Percentiles rank a stretch among this genome's conserved stretches.
phyloP scores from a whole-genome alignment of 2,329 filamentous ascomycete species.

The Neonectria magnoliae region DNA sequence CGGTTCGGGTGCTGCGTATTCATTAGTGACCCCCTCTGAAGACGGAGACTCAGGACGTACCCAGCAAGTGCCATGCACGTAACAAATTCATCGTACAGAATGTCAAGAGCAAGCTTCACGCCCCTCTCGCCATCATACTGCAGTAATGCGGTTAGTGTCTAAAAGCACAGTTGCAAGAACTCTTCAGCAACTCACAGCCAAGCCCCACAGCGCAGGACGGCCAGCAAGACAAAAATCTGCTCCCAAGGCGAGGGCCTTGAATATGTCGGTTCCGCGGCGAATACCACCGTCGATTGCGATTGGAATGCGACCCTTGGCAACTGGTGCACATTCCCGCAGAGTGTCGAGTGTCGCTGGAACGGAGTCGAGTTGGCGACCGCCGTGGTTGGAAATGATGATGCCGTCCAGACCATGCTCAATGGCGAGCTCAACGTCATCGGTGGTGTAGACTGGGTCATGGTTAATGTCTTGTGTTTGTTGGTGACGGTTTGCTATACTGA shows the following conservation, averaged over 20 bases:
- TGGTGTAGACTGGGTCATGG: slow-evolving; percentile 36
- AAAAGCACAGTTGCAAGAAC: background rate
- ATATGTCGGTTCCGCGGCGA: slow-evolving; percentile 48
- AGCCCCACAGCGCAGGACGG: slow-evolving; percentile 24
- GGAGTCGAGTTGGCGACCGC: slow-evolving; percentile 48
- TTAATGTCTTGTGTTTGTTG: background rate
- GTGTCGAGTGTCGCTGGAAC: slow-evolving; percentile 45
- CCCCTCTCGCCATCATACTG: slow-evolving; percentile 25
- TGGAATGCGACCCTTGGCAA: slow-evolving; percentile 37
- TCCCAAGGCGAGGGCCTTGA: slow-evolving; percentile 49
- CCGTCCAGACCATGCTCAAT: slow-evolving; percentile 43
- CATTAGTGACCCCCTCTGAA: background rate
- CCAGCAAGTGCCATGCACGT: slow-evolving; percentile 23
- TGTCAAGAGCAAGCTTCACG: slow-evolving; percentile 21
- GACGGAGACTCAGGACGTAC: background rate
- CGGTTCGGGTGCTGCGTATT: slow-evolving; percentile 8
- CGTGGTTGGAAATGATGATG: slow-evolving; percentile 49
- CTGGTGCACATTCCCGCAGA: slow-evolving; percentile 43
- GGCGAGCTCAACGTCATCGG: slow-evolving; percentile 45
- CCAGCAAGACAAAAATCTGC: slow-evolving; percentile 37
- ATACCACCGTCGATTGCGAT: slow-evolving; percentile 49
- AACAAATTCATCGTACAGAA: slow-evolving; percentile 24
- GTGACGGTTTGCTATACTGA: slow-evolving; percentile 8
- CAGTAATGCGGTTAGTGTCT: background rate
- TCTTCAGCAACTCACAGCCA: slow-evolving; percentile 16